Conservation (phyloP, 2,329 filamentous ascomycete species). For the Fusarium robinianum region DNA sequence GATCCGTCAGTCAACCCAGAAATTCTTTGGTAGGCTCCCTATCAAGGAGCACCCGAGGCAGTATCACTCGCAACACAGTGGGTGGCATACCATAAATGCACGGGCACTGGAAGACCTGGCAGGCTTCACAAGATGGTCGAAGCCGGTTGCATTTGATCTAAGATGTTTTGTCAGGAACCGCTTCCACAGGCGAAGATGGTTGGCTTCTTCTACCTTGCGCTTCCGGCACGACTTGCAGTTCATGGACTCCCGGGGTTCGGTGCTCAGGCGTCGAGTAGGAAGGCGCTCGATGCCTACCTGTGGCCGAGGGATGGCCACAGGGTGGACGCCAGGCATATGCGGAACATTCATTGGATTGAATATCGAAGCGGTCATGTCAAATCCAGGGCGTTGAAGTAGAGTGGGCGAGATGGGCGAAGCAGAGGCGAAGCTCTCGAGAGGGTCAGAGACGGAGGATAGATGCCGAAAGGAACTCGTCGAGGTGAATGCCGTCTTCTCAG, state of each 20-base stretch:
- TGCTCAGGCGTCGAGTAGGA: slow-evolving; percentile 70
- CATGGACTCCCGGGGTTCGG: slow-evolving; percentile 86
- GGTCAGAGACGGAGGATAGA: slow-evolving; percentile 2
- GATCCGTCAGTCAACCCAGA: slow-evolving; percentile 5
- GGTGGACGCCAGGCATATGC: slow-evolving; percentile 50
- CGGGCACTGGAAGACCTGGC: slow-evolving; percentile 84
- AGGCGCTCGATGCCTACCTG: slow-evolving; percentile 82
- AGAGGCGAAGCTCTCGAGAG: slow-evolving; percentile 2
- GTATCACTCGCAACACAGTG: neutral
- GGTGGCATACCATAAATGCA: slow-evolving; percentile 78
- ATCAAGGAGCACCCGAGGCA: neutral
- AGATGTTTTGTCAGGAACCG: slow-evolving; percentile 10
- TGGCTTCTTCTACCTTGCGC: slow-evolving; percentile 67
- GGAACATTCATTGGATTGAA: slow-evolving; percentile 50
- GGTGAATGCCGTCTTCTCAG: slow-evolving; percentile 5
- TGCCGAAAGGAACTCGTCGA: too few relatives aligned
- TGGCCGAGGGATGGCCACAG: slow-evolving; percentile 68
- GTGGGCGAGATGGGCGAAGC: neutral
- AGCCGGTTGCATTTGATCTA: slow-evolving; percentile 92
- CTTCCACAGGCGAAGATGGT: slow-evolving; percentile 2
- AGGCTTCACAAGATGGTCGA: slow-evolving; percentile 84
- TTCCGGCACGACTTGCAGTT: slow-evolving; percentile 95
- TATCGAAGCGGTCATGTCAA: slow-evolving; percentile 46
- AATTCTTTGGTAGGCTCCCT: neutral
- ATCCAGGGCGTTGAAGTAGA: slow-evolving; percentile 7